Percentiles rank a stretch among this genome's conserved stretches.
These are phyloP conservation scores for Dendrobium catenatum DNA, from an alignment of 106 monocot species.

Conservation along the genomic window DNA sequence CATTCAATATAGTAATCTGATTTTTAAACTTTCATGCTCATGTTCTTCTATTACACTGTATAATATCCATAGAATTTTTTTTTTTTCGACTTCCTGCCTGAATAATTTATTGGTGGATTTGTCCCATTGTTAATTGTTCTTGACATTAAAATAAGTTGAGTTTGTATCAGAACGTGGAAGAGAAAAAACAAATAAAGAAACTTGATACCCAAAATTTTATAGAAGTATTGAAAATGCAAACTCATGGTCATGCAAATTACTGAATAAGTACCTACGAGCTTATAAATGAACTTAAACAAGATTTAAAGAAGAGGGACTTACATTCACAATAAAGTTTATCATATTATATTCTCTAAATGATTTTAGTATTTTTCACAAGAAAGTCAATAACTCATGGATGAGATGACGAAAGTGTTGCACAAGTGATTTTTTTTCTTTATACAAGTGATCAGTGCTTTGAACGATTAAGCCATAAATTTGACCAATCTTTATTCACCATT, in stretches of 20 bases:
- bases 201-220: neutral
- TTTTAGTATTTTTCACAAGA: neutral
- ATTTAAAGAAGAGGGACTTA: neutral
- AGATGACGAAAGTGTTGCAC: neutral
- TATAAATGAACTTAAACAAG: neutral
- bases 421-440: neutral
- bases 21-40: neutral
- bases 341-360: neutral
- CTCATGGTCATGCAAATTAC: neutral
- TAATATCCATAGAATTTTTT: too few relatives aligned
- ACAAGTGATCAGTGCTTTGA: neutral
- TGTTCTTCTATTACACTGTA: too few relatives aligned
- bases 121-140: neutral
- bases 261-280: neutral
- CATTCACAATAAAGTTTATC: neutral
- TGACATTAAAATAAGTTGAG: neutral
- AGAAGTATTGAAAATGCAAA: neutral
- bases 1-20: neutral
- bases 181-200: neutral
- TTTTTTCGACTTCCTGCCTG: too few relatives aligned
- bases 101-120: neutral
- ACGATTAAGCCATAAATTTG: neutral
- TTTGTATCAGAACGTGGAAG: neutral
- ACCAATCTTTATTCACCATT: neutral
- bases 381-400: neutral